Evolutionary conservation across 1,284 basidiomycete genomes (phyloP), one percentile per base, ranked within the genome.

Genomic region (Bondarzewia mesenterica): DNA sequence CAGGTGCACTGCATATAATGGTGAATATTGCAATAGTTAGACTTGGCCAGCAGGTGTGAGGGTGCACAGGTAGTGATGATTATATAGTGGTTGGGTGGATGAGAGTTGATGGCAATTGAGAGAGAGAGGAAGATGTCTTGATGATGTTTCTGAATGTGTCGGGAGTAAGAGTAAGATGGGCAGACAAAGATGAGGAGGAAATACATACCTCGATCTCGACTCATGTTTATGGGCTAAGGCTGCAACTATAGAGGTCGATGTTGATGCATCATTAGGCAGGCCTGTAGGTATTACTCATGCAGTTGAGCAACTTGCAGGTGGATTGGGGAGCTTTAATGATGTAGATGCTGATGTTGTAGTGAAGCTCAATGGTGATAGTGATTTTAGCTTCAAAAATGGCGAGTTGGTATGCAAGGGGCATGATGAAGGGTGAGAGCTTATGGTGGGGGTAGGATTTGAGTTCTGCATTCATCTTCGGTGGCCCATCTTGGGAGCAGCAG

Each of bases 181-280:
- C n/a, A n/a, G n/a, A 16, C 20, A 7, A 38, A 26, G 21, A 39
- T 26, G 20, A 42, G 46, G 16, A 57, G 20, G 7, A 12, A 42
- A n/a, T 27, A 25, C 68, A 47, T 63, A 82, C 87, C 77, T 87
- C 78, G 46, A 90, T 70, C 44, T 72, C 70, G 47, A 62, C 66
- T 80, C 83, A 85, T 38, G 73, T 77, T 57, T 89, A 74, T 5
- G 76, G 69, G 56, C 83, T 89, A 49, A 89, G 60, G 1, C 83
- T 82, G 60, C 87, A 91, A 49, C 85, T 87, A 60, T 91, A 89
- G 58, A 91, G 62, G 60, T 89, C 86, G 42, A 90, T 62, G 56
- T 76, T 89, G 59, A 89, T 80, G 18, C 60, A 61, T 42, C 65
- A 63, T 78, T 82, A 89, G 15, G 57, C 62, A 8, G 64, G 59